Evolutionary conservation across 257 asterid species (phyloP).

Genomic region (Plantago major): DNA sequence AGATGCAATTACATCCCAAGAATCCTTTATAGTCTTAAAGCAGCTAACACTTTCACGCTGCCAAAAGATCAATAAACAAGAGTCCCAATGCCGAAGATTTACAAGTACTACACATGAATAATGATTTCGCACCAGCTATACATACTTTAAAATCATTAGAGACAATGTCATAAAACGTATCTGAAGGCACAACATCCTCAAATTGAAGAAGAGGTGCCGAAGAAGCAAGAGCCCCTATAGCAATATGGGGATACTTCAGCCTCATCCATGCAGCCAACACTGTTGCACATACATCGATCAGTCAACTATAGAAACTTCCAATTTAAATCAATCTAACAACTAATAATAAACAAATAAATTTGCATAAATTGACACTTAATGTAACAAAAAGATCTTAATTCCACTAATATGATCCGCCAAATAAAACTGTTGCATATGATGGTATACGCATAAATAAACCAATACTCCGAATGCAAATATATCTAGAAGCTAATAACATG

Average conservation of each 20-base stretch:
- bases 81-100: conserved; percentile 6
- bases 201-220: conserved; percentile 92
- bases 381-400: background rate
- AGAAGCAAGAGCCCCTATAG: conserved; percentile 94
- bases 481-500: background rate
- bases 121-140: background rate
- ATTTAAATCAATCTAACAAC: no score
- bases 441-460: no score
- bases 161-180: conserved; percentile 74
- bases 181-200: conserved; percentile 79
- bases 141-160: conserved; percentile 78
- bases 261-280: conserved; percentile 99
- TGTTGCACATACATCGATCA: conserved; percentile 25
- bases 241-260: conserved; percentile 89
- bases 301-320: background rate
- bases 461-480: no score
- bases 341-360: background rate
- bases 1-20: conserved; percentile 68
- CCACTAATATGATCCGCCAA: background rate
- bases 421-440: no score
- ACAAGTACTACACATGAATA: conserved; percentile 10
- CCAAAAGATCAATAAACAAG: conserved; percentile 18
- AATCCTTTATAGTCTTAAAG: conserved; percentile 65
- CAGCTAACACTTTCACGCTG: conserved; percentile 84
- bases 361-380: background rate